Conservation (phyloP, 2,329 filamentous ascomycete genomes). For the Dactylellina sp. region DNA sequence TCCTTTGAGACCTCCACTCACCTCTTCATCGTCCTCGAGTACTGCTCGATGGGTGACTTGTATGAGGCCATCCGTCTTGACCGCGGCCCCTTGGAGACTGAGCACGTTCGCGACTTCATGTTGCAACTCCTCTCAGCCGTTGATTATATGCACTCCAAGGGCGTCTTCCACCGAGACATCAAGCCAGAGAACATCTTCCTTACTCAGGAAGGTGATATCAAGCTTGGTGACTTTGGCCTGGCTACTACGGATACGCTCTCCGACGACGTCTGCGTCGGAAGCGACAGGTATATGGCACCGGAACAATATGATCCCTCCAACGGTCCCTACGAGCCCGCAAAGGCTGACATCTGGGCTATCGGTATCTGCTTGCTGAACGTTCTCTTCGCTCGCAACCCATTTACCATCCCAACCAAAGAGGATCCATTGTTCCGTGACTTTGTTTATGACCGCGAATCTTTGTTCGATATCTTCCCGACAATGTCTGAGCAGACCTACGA, state of each 20-base stretch:
- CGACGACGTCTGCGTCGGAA: conserved; percentile 91
- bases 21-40: conserved; percentile 92
- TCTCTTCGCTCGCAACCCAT: conserved; percentile 95
- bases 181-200: conserved; percentile 92
- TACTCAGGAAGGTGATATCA: conserved; percentile 85
- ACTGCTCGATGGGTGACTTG: conserved; percentile 92
- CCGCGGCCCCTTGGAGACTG: conserved; percentile 89
- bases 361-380: conserved; percentile 97
- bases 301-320: conserved; percentile 90
- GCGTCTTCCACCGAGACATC: conserved; percentile 91
- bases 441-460: conserved; percentile 88
- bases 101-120: conserved; percentile 98
- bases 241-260: conserved; percentile 91
- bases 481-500: conserved; percentile 99
- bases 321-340: conserved; percentile 89
- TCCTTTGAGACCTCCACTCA: conserved; percentile 93
- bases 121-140: conserved; percentile 68
- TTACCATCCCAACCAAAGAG: conserved; percentile 87
- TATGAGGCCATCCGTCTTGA: conserved; percentile 95
- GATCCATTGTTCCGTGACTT: conserved; percentile 95
- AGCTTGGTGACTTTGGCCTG: conserved; percentile 95
- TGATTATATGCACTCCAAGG: conserved; percentile 75
- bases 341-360: conserved; percentile 96
- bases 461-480: conserved; percentile 97
- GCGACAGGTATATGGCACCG: conserved; percentile 98